Conservation (phyloP, 768 basidiomycete genomes). For the Termitomyces sp. region DNA sequence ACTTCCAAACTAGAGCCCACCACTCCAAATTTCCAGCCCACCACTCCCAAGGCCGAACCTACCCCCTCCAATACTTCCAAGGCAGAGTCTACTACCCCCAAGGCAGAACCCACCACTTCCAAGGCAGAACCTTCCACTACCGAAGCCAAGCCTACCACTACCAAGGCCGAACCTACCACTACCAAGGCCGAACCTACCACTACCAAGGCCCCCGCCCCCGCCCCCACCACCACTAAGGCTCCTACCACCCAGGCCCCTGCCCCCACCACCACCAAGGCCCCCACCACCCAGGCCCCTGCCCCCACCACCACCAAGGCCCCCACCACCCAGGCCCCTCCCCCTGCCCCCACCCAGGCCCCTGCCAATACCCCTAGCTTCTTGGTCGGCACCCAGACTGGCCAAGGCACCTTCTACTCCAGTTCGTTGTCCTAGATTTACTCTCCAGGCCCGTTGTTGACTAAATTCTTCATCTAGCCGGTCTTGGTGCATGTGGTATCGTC, state of each 20-base stretch:
- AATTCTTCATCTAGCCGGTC: constrained; percentile 37
- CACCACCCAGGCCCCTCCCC: background rate
- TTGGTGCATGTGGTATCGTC: constrained; percentile 58
- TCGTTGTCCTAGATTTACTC: constrained; percentile 13
- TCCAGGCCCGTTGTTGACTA: background rate
- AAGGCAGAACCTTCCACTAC: constrained; percentile 12
- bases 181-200: constrained; percentile 10
- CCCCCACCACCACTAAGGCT: constrained; percentile 2
- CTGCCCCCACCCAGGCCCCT: constrained; percentile 3
- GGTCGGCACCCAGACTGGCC: constrained; percentile 42
- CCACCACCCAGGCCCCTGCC: background rate
- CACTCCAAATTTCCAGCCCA: constrained; percentile 1
- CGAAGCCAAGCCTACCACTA: background rate
- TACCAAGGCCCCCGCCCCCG: background rate
- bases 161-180: constrained; percentile 1
- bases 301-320: constrained; percentile 10
- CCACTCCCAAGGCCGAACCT: constrained; percentile 4
- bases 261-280: background rate
- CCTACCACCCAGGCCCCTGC: constrained; percentile 7
- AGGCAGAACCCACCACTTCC: constrained; percentile 5
- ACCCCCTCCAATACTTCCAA: constrained; percentile 6
- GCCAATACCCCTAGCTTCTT: constrained; percentile 32
- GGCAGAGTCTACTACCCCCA: background rate
- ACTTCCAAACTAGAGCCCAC: constrained; percentile 2
- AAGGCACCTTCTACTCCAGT: constrained; percentile 53